Conservation (phyloP, 2,329 filamentous ascomycete genomes). For the Cordyceps cicadae region DNA sequence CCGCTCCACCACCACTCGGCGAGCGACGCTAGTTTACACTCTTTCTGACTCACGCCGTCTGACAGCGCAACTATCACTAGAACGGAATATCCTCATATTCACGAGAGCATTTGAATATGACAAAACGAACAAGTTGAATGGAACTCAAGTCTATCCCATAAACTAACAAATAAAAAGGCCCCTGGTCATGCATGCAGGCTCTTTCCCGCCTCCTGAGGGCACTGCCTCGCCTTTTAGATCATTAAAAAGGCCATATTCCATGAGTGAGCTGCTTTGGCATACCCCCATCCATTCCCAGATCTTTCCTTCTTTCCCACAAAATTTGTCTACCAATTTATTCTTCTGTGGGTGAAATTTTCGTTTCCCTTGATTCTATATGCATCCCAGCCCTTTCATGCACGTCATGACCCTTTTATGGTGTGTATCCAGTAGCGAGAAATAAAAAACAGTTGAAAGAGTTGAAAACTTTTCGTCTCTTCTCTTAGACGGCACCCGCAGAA, state of each 20-base stretch:
- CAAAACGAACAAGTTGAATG: not conserved
- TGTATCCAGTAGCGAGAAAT: conserved; percentile 11
- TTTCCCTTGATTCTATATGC: conserved; percentile 16
- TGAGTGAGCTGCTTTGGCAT: not conserved
- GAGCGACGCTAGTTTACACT: not conserved
- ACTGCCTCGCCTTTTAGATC: not conserved
- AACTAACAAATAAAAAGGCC: conserved; percentile 7
- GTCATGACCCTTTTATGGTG: conserved; percentile 8
- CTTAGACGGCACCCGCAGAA: conserved; percentile 72
- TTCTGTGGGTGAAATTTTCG: not conserved
- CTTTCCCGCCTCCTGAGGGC: conserved; percentile 5
- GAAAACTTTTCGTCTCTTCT: conserved; percentile 5
- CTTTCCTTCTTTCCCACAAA: not conserved
- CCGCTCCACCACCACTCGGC: not conserved
- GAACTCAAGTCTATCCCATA: conserved; percentile 8
- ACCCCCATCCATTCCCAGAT: not conserved
- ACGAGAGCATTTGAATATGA: not conserved
- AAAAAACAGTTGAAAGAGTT: not conserved
- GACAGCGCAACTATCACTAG: not conserved
- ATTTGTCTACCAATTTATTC: conserved; percentile 6
- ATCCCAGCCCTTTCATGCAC: conserved; percentile 14
- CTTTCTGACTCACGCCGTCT: conserved; percentile 6
- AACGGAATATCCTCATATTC: not conserved
- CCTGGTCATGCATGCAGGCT: conserved; percentile 8
- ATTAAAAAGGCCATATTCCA: not conserved